phyloP scores from a whole-genome alignment of 139 green algal genomes.

The Chlorella sp. region DNA sequence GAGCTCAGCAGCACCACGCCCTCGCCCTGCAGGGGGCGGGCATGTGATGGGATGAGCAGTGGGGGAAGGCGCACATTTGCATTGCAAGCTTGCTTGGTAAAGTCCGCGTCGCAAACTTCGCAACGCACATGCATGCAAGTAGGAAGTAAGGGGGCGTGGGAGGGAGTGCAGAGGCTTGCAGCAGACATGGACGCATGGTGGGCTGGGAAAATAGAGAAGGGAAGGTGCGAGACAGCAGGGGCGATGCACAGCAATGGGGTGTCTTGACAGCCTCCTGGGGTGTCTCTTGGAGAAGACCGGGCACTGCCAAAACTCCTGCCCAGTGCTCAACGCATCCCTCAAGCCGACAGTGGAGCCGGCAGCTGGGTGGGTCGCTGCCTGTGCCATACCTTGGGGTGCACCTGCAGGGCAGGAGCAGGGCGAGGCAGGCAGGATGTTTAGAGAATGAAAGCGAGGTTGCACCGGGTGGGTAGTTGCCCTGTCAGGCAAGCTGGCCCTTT shows the following conservation, averaged over 20 bases:
- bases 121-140: too few species aligned
- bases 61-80: not conserved
- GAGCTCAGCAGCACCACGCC: constrained; percentile 71
- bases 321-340: too few species aligned
- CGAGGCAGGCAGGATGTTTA: too few species aligned
- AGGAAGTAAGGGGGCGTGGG: not conserved
- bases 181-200: not conserved
- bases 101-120: too few species aligned
- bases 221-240: not conserved
- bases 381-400: constrained; percentile 80
- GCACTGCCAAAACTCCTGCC: not conserved
- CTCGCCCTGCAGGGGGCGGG: constrained; percentile 43
- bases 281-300: not conserved
- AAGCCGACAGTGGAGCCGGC: not conserved
- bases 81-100: too few species aligned
- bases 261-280: not conserved
- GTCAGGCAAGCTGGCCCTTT: too few species aligned
- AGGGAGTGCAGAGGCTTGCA: not conserved
- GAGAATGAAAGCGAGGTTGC: too few species aligned
- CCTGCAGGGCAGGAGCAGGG: too few species aligned
- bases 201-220: too few species aligned
- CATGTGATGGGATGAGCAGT: not conserved
- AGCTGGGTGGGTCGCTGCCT: too few species aligned
- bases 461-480: too few species aligned
- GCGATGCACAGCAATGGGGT: too few species aligned